Percentiles rank a stretch among this genome's conserved stretches.
Conservation (phyloP, 2,329 filamentous ascomycete species). For the Penicillium janthinellum region DNA sequence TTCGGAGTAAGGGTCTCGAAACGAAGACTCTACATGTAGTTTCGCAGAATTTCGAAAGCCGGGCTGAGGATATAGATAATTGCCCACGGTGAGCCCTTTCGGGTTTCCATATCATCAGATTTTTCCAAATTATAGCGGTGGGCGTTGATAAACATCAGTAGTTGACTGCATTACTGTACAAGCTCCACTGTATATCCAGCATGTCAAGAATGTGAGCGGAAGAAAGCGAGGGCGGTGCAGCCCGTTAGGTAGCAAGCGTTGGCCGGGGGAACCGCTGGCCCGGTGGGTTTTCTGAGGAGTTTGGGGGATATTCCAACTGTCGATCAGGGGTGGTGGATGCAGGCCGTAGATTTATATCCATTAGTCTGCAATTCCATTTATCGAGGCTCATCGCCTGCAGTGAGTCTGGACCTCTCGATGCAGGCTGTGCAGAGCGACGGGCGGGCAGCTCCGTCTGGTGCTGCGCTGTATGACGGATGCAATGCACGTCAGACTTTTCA, state of each 20-base stretch:
- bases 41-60: neutral
- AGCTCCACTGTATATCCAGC: neutral
- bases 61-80: too few relatives aligned
- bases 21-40: neutral
- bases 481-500: slow-evolving; percentile 28
- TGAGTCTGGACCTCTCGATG: slow-evolving; percentile 1
- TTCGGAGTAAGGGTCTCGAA: neutral
- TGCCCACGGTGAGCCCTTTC: neutral
- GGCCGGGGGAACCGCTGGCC: neutral
- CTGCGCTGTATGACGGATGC: slow-evolving; percentile 18
- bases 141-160: neutral
- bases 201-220: slow-evolving; percentile 23
- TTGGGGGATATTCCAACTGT: neutral
- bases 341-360: slow-evolving; percentile 21
- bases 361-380: neutral
- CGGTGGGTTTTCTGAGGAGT: neutral
- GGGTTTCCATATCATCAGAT: slow-evolving; percentile 2
- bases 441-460: slow-evolving; percentile 11
- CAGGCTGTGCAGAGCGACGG: slow-evolving; percentile 11
- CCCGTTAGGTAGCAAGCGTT: neutral
- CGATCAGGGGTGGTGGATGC: slow-evolving; percentile 23
- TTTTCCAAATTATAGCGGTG: neutral
- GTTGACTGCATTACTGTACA: neutral
- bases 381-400: neutral
- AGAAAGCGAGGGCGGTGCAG: slow-evolving; percentile 24